Base-by-base conservation (phyloP, 129 eudicot species). In the Ambrosia artemisiifolia region DNA sequence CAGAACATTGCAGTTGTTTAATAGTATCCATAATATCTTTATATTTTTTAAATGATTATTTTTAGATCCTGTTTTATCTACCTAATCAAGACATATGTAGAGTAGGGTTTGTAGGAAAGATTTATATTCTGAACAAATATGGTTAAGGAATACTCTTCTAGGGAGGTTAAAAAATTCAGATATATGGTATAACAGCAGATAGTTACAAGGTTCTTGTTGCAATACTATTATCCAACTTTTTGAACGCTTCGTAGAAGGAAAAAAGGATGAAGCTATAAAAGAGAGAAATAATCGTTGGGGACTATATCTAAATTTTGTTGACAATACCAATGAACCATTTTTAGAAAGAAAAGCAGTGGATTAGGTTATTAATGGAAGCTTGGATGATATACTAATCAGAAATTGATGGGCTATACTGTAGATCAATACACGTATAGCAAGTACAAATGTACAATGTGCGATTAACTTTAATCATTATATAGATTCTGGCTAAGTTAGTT, bases 311-410 rank as follows among this genome's bases (percentile, higher is more conserved):
- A 6, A 44, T 1, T 17, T 43, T 16, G 11, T 16, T 28, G 28
- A 10, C 30, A 72, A n/a, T 24, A 14, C 5, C 8, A 47, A 42
- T 40, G 59, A 20, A 30, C 59, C 42, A 10, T 44, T 32, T 57
- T 43, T 14, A 44, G 46, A 17, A 20, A 3, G 18, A 5, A 11
- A 71, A 72, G 47, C 57, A 71, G 12, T 30, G 57, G 18, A 57
- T 71, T 72, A 71, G 28, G 33, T 19, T 55, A 56, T 57, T 71
- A 19, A 42, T 40, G 12, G 43, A 71, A 71, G 57, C 46, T 69
- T 35, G 63, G n/a, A 69, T 69, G 19, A 5, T 16, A 30, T 34
- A 19, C 10, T 53, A 2, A 10, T 69, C 13, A 5, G 54, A 47
- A 14, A n/a, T 47, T 32, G 43, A 48, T 67, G 10, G 14, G 9